phyloP scores from a whole-genome alignment of 306 rosid genomes.

The Quercus aquifolioides region DNA sequence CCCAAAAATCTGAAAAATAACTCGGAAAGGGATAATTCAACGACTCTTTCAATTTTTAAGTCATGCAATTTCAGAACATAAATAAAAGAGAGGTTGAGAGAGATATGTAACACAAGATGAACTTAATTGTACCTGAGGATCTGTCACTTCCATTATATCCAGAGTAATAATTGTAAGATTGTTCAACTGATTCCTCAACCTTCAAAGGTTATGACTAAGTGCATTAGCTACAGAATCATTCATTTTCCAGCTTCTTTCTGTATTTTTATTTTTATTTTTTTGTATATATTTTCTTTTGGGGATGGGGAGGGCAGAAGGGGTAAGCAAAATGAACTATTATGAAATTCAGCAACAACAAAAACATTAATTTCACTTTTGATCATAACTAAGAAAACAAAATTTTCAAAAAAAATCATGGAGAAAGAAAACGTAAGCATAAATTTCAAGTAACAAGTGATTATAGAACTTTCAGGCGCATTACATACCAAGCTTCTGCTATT shows the following conservation, averaged over 20 bases:
- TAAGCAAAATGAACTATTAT: background rate
- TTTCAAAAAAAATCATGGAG: background rate
- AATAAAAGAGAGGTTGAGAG: background rate
- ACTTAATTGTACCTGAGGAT: slow-evolving; percentile 38
- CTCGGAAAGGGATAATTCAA: background rate
- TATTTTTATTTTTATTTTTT: background rate
- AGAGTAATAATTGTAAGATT: slow-evolving; percentile 40
- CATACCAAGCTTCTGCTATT: slow-evolving; percentile 44
- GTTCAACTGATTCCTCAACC: slow-evolving; percentile 44
- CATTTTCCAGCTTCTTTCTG: background rate
- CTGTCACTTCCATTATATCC: slow-evolving; percentile 44
- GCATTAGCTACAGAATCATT: slow-evolving; percentile 1
- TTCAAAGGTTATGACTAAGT: slow-evolving; percentile 15
- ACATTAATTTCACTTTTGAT: background rate
- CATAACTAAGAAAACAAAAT: background rate
- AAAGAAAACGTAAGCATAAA: background rate
- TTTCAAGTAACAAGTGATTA: background rate
- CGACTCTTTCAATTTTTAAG: background rate
- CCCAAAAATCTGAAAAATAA: slow-evolving; percentile 37
- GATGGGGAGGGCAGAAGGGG: background rate
- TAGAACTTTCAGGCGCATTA: slow-evolving; percentile 1
- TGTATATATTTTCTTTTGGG: too few relatives aligned
- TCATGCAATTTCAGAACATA: background rate
- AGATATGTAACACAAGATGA: background rate
- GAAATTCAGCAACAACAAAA: background rate